Percentiles rank a stretch among this genome's conserved stretches.
Conservation (phyloP, 176 grass and related monocot genomes). For the Melocanna baccifera region DNA sequence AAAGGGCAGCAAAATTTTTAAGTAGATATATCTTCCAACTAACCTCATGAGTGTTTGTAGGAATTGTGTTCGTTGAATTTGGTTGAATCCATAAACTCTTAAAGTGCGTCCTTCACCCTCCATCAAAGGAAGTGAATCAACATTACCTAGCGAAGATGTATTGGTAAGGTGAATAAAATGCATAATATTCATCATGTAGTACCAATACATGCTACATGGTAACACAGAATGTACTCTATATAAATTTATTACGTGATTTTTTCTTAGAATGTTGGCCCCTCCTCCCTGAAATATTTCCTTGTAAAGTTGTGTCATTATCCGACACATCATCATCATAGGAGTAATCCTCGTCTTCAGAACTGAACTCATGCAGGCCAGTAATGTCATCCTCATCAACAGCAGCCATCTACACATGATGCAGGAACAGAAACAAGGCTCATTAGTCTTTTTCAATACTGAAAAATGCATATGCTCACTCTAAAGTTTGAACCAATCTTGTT, state of each 20-base stretch:
- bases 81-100: conserved; percentile 92
- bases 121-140: conserved; percentile 84
- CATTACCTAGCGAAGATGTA: conserved; percentile 44
- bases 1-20: conserved; percentile 7
- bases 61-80: conserved; percentile 71
- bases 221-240: conserved; percentile 5
- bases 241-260: conserved; percentile 66
- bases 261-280: conserved; percentile 78
- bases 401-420: conserved; percentile 65
- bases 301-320: conserved; percentile 67
- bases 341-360: conserved; percentile 95
- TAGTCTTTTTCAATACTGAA: conserved; percentile 8
- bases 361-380: conserved; percentile 66
- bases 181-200: conserved; percentile 21
- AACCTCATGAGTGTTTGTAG: conserved; percentile 85
- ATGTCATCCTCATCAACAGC: conserved; percentile 82
- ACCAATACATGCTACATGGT: conserved; percentile 17
- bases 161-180: conserved; percentile 26
- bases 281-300: conserved; percentile 50
- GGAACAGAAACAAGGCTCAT: neutral
- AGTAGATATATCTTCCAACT: conserved; percentile 15
- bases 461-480: conserved; percentile 24
- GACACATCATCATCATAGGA: conserved; percentile 76
- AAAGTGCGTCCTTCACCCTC: conserved; percentile 83
- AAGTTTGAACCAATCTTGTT: neutral